phyloP scores from a whole-genome alignment of 345 rosid genomes.

The Citrus sp. region DNA sequence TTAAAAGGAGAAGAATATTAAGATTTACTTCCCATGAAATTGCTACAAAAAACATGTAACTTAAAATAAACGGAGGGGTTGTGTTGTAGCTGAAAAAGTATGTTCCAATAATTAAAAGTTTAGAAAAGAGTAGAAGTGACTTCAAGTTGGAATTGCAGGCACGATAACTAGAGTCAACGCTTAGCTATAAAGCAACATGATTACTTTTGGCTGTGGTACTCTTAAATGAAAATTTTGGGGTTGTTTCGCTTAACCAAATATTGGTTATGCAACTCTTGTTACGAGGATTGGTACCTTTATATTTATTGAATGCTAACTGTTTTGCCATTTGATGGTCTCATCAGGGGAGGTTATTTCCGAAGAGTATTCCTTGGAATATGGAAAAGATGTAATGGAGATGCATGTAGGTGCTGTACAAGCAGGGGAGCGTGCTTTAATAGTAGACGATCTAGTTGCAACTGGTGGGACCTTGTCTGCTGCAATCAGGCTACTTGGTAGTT shows the following conservation, averaged over 20 bases:
- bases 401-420: slow-evolving; percentile 94
- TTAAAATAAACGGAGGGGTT: neutral
- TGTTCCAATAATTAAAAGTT: neutral
- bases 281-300: neutral
- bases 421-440: slow-evolving; percentile 81
- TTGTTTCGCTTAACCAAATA: neutral
- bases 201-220: neutral
- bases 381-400: slow-evolving; percentile 93
- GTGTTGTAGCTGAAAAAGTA: neutral
- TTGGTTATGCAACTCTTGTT: neutral
- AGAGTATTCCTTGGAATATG: slow-evolving; percentile 95
- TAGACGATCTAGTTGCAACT: slow-evolving; percentile 95
- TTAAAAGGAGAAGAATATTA: neutral
- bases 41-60: neutral
- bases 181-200: neutral
- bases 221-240: neutral
- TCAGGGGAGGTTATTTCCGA: slow-evolving; percentile 87
- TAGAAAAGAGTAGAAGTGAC: neutral
- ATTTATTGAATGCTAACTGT: slow-evolving; percentile 2
- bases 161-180: neutral
- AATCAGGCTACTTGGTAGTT: slow-evolving; percentile 82
- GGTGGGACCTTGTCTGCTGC: slow-evolving; percentile 97
- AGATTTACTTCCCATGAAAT: neutral
- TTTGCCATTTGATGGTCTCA: slow-evolving; percentile 11
- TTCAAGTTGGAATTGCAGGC: neutral